A percentile compares a stretch with the other conserved stretches of the same genome.
Evolutionary conservation across 148 eudicot species (phyloP).

Genomic region (Heliosperma pusillum): DNA sequence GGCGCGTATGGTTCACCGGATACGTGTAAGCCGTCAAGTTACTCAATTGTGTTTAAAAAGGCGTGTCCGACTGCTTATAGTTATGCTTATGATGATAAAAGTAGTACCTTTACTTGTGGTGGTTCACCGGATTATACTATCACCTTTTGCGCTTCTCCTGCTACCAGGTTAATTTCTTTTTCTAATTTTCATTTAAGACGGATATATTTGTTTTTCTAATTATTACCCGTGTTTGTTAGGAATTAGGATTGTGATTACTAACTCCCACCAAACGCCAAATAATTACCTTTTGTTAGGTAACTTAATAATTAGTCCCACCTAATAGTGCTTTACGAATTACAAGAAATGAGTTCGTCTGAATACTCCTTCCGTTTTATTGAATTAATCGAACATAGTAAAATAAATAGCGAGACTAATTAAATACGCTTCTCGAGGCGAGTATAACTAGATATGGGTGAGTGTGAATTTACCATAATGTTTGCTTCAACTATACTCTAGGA

Average conservation of each 20-base stretch:
- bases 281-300: background rate
- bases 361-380: too few relatives aligned
- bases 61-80: constrained; percentile 83
- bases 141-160: constrained; percentile 67
- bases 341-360: too few relatives aligned
- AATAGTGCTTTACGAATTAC: too few relatives aligned
- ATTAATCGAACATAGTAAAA: too few relatives aligned
- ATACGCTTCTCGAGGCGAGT: too few relatives aligned
- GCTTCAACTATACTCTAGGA: constrained; percentile 27
- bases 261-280: background rate
- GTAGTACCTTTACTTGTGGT: constrained; percentile 72
- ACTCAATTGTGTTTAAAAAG: constrained; percentile 57
- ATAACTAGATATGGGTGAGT: too few relatives aligned
- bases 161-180: constrained; percentile 45
- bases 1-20: constrained; percentile 58
- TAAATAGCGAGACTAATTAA: too few relatives aligned
- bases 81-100: constrained; percentile 76
- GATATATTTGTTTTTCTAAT: too few relatives aligned
- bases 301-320: background rate
- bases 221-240: too few relatives aligned
- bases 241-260: background rate
- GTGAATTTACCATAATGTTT: background rate
- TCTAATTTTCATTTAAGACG: too few relatives aligned
- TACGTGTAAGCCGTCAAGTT: constrained; percentile 64
- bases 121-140: constrained; percentile 55